A percentile compares a stretch with the other conserved stretches of the same genome.
Conservation (phyloP, 2,329 filamentous ascomycete genomes). For the Phaeophleospora eucalypticola region DNA sequence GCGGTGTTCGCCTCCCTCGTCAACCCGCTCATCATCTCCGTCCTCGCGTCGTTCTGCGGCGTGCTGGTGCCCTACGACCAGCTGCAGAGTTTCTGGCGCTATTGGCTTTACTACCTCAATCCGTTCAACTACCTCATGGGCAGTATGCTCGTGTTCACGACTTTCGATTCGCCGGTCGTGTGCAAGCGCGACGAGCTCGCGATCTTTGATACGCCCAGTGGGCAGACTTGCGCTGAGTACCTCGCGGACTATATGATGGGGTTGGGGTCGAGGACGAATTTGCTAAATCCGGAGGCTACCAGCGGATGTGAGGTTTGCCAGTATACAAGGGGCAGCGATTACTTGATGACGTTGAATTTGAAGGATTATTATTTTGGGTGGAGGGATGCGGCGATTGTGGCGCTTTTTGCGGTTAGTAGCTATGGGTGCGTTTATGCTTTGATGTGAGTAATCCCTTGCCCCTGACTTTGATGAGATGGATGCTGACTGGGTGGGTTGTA, state of each 20-base stretch:
- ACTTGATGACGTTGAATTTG: slow-evolving; percentile 57
- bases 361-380: slow-evolving; percentile 61
- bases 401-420: slow-evolving; percentile 45
- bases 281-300: slow-evolving; percentile 58
- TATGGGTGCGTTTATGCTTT: slow-evolving; percentile 51
- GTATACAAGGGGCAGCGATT: slow-evolving; percentile 57
- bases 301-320: slow-evolving; percentile 58
- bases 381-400: slow-evolving; percentile 60
- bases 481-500: background rate
- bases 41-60: slow-evolving; percentile 33
- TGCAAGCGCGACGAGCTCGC: slow-evolving; percentile 37
- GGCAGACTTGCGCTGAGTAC: slow-evolving; percentile 57
- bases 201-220: slow-evolving; percentile 46
- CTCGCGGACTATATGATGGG: slow-evolving; percentile 50
- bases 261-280: slow-evolving; percentile 43
- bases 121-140: slow-evolving; percentile 44
- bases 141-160: slow-evolving; percentile 37
- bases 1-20: slow-evolving; percentile 45
- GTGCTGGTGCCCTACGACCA: slow-evolving; percentile 34
- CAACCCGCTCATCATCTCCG: slow-evolving; percentile 36
- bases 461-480: too few species aligned
- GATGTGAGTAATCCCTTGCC: slow-evolving; percentile 34
- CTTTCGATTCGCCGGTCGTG: slow-evolving; percentile 40
- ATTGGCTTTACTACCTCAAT: slow-evolving; percentile 41
- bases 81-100: slow-evolving; percentile 35